These are phyloP conservation scores for Verbascum thapsus DNA, from an alignment of 257 asterid species.

Conservation along the genomic window DNA sequence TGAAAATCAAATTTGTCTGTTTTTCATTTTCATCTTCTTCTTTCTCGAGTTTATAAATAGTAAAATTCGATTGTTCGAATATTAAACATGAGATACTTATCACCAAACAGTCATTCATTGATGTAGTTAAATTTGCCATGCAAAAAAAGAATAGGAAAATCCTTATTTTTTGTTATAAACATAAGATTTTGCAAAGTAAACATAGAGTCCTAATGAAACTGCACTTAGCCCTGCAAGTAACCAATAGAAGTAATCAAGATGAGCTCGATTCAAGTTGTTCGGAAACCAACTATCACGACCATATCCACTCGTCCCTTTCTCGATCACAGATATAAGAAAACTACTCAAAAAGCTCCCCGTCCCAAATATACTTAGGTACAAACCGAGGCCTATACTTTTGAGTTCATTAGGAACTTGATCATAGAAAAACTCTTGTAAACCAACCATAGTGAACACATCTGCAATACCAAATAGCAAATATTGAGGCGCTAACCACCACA, in stretches of 20 bases:
- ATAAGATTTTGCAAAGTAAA: constrained; percentile 37
- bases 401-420: constrained; percentile 50
- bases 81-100: too few species aligned
- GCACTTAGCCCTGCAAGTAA: constrained; percentile 42
- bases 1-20: too few species aligned
- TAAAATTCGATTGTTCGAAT: too few species aligned
- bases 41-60: too few species aligned
- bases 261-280: constrained; percentile 49
- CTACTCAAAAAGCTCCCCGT: constrained; percentile 52
- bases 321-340: constrained; percentile 42
- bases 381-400: constrained; percentile 48
- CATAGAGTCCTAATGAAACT: constrained; percentile 31
- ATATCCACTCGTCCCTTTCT: constrained; percentile 34
- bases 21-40: too few species aligned
- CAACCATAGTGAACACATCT: constrained; percentile 42
- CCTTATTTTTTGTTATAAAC: constrained; percentile 27
- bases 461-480: constrained; percentile 45
- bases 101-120: too few species aligned
- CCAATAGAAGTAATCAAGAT: constrained; percentile 63
- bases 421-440: constrained; percentile 59
- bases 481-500: constrained; percentile 70
- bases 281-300: constrained; percentile 51
- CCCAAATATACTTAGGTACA: constrained; percentile 46
- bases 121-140: too few species aligned
- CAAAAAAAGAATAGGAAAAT: constrained; percentile 9